Evolutionary conservation across 140 eudicot species (phyloP).

Genomic region (Artemisia princeps): DNA sequence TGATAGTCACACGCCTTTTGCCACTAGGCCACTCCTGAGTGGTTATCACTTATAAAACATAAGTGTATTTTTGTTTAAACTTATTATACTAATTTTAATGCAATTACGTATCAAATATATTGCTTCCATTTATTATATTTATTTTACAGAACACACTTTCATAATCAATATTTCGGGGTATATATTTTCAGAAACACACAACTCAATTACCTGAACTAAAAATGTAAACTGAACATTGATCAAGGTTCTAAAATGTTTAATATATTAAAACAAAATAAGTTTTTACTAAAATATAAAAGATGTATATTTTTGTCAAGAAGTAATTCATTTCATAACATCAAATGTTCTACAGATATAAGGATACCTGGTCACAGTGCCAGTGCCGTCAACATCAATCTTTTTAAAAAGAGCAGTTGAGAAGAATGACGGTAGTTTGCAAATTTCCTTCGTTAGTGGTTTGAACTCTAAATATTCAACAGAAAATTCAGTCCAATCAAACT

Average conservation of each 20-base stretch:
- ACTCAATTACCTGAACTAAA: not conserved
- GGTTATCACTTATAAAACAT: not conserved
- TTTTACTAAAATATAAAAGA: not conserved
- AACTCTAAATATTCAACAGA: slow-evolving; percentile 35
- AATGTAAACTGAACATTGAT: not conserved
- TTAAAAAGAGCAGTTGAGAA: slow-evolving; percentile 49
- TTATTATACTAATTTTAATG: not conserved
- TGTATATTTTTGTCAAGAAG: not conserved
- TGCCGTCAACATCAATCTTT: slow-evolving; percentile 46
- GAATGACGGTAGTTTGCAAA: slow-evolving; percentile 61
- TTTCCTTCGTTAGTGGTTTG: slow-evolving; percentile 50
- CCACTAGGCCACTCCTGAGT: too few species aligned
- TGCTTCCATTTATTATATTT: not conserved
- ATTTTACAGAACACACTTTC: not conserved
- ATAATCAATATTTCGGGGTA: not conserved
- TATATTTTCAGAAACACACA: not conserved
- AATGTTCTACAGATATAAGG: not conserved
- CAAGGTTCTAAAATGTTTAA: too few species aligned
- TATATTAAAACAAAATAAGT: too few species aligned
- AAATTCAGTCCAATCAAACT: slow-evolving; percentile 14
- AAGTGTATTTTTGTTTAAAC: not conserved
- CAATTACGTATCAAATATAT: not conserved
- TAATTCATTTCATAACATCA: not conserved
- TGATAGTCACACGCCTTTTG: too few species aligned
- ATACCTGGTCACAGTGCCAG: slow-evolving; percentile 58